Percentiles rank a stretch among this genome's conserved stretches.
Evolutionary conservation across 1,284 basidiomycete species (phyloP).

Genomic region (Calocybe gambosa): DNA sequence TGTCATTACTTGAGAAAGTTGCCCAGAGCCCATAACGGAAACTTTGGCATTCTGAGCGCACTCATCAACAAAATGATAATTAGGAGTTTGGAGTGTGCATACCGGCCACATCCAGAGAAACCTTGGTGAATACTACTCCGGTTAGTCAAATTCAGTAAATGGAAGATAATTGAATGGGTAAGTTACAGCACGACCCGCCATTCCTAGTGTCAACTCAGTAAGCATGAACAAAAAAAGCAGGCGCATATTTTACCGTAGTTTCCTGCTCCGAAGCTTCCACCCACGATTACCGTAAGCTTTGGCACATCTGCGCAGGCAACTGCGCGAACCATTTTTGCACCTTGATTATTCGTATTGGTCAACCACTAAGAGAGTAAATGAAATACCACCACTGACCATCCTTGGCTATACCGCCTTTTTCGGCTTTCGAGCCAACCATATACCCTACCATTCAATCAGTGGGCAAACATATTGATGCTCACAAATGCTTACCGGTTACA

Average conservation of each 20-base stretch:
- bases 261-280: conserved; percentile 91
- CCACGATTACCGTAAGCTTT: conserved; percentile 92
- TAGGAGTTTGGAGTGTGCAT: conserved; percentile 71
- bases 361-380: conserved; percentile 88
- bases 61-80: conserved; percentile 2
- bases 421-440: conserved; percentile 94
- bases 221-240: conserved; percentile 4
- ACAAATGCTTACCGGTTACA: conserved; percentile 57
- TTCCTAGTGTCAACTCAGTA: conserved; percentile 41
- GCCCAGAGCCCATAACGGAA: conserved; percentile 94
- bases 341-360: conserved; percentile 89
- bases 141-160: conserved; percentile 4
- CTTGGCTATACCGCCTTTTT: conserved; percentile 93
- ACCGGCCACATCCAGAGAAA: conserved; percentile 99
- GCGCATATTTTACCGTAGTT: conserved; percentile 71
- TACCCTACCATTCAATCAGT: conserved; percentile 47
- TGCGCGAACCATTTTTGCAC: conserved; percentile 94
- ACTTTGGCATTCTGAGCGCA: conserved; percentile 81
- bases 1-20: conserved; percentile 89
- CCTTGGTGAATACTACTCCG: conserved; percentile 75
- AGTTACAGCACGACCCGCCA: conserved; percentile 82
- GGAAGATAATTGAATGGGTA: conserved; percentile 7
- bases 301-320: conserved; percentile 94
- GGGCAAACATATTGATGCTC: background rate
- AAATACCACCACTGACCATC: conserved; percentile 82